Percentiles rank a stretch among this genome's conserved stretches.
Conservation (phyloP, 495 filamentous ascomycete species). For the Penicillium longicatenatum region DNA sequence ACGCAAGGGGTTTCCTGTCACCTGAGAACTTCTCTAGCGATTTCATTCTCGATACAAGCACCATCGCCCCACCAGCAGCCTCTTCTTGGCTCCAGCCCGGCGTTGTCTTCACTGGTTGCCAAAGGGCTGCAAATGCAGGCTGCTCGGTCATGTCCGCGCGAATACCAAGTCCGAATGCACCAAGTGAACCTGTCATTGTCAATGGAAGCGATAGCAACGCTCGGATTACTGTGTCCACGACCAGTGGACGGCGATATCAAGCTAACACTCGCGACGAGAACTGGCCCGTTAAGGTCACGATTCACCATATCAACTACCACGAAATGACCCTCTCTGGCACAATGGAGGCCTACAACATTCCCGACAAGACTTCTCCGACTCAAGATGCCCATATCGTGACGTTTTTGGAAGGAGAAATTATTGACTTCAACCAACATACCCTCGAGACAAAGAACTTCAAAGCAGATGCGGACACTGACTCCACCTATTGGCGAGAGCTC, state of each 20-base stretch:
- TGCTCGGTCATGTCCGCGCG: slow-evolving; percentile 33
- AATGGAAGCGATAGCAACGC: slow-evolving; percentile 35
- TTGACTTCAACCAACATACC: slow-evolving; percentile 70
- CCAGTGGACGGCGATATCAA: slow-evolving; percentile 39
- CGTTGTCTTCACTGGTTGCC: slow-evolving; percentile 63
- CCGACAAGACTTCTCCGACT: slow-evolving; percentile 53
- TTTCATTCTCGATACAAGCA: slow-evolving; percentile 60
- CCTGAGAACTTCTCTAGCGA: slow-evolving; percentile 52
- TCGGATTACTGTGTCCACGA: slow-evolving; percentile 37
- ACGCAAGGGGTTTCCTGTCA: slow-evolving; percentile 51
- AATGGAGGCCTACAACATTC: slow-evolving; percentile 81
- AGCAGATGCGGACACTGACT: slow-evolving; percentile 61
- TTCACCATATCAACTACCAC: slow-evolving; percentile 65
- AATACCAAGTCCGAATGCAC: slow-evolving; percentile 25
- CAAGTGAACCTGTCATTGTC: slow-evolving; percentile 42
- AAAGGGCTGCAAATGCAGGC: slow-evolving; percentile 47
- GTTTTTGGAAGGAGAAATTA: slow-evolving; percentile 75
- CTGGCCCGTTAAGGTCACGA: slow-evolving; percentile 74
- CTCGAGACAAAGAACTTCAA: slow-evolving; percentile 69
- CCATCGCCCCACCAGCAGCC: slow-evolving; percentile 54
- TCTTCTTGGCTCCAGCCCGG: slow-evolving; percentile 70
- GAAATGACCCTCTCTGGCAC: slow-evolving; percentile 70
- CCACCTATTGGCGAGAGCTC: slow-evolving; percentile 70
- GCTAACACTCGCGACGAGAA: slow-evolving; percentile 54
- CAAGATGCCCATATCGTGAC: slow-evolving; percentile 68